phyloP scores from a whole-genome alignment of 805 yeast species.

The Saturnispora ahearnii region DNA sequence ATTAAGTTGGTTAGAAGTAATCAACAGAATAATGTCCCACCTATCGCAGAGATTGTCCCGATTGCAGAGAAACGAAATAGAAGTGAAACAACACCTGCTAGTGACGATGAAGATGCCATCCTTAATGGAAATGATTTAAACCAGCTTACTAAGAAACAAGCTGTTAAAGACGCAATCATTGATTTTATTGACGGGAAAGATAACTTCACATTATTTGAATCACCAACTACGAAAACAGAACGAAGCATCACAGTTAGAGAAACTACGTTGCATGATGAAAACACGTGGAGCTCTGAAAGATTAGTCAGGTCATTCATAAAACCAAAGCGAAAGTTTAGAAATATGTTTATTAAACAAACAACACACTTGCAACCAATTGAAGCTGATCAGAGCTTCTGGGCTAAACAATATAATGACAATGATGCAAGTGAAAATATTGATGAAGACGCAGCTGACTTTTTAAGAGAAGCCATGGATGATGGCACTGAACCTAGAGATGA shows the following conservation, averaged over 20 bases:
- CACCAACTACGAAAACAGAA: neutral
- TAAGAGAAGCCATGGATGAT: constrained; percentile 11
- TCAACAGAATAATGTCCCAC: neutral
- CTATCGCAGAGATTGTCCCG: neutral
- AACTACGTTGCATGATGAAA: constrained; percentile 27
- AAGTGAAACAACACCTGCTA: neutral
- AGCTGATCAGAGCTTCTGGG: constrained; percentile 68
- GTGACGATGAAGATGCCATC: neutral
- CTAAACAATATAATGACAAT: constrained; percentile 40
- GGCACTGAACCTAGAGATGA: neutral
- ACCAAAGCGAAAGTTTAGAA: constrained; percentile 33
- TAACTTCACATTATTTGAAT: neutral
- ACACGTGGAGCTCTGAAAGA: constrained; percentile 57
- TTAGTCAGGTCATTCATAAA: constrained; percentile 61
- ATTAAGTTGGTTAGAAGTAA: neutral
- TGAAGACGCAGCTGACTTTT: constrained; percentile 13
- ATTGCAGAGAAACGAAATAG: no score
- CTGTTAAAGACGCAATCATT: neutral
- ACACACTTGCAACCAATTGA: constrained; percentile 9
- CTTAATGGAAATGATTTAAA: neutral
- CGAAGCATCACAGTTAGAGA: neutral
- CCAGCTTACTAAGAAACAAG: neutral
- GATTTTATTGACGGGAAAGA: constrained; percentile 2
- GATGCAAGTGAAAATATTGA: constrained; percentile 21
- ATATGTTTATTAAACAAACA: constrained; percentile 13